Conservation (phyloP, 1,139 yeast species). For the Yamadazyma triangularis region DNA sequence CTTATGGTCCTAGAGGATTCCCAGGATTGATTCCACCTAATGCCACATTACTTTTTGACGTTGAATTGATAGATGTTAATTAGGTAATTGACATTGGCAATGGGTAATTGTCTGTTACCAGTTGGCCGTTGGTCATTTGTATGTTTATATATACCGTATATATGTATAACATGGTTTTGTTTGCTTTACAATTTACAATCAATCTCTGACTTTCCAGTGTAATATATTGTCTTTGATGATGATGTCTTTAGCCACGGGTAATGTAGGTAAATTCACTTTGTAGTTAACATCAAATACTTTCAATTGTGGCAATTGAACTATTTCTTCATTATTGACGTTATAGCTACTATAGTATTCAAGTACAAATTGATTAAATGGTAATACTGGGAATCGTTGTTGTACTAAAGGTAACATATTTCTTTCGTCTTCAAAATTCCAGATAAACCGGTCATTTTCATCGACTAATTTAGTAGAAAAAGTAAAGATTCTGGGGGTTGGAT, state of each 20-base stretch:
- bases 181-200: no score
- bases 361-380: conserved; percentile 56
- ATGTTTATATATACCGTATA: no score
- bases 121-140: not conserved
- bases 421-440: conserved; percentile 28
- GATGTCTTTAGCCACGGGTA: conserved; percentile 37
- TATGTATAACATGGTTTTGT: no score
- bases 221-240: conserved; percentile 14
- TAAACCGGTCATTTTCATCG: conserved; percentile 13
- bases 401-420: conserved; percentile 24
- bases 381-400: conserved; percentile 43
- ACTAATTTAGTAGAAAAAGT: conserved; percentile 51
- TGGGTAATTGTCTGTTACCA: not conserved
- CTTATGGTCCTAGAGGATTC: conserved; percentile 91
- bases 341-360: conserved; percentile 35
- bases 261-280: conserved; percentile 57
- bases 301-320: conserved; percentile 49
- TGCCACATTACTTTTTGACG: conserved; percentile 90
- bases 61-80: conserved; percentile 81
- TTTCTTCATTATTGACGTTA: conserved; percentile 6
- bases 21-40: conserved; percentile 96
- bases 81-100: conserved; percentile 17
- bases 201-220: conserved; percentile 11
- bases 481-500: conserved; percentile 67
- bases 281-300: conserved; percentile 62